A percentile compares a stretch with the other conserved stretches of the same genome.
These are phyloP conservation scores for Amesomyces nigricolor DNA, from an alignment of 2,329 filamentous ascomycete genomes.

Conservation along the genomic window DNA sequence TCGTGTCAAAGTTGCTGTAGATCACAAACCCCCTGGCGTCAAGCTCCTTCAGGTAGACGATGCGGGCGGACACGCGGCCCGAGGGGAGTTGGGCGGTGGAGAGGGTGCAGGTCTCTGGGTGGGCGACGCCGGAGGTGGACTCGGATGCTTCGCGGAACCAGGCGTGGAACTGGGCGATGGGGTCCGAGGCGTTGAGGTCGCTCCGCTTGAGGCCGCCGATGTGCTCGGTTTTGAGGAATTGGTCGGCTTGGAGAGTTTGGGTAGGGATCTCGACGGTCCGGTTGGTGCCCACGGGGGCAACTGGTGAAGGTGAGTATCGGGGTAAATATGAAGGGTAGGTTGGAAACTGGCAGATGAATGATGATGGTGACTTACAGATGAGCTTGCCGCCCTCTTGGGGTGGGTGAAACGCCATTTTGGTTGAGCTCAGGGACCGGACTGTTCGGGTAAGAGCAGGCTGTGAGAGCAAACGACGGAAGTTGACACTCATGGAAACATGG, in stretches of 20 bases:
- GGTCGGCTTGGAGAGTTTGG: conserved; percentile 60
- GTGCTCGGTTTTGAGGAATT: conserved; percentile 56
- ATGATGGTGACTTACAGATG: conserved; percentile 39
- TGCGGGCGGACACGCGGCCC: conserved; percentile 75
- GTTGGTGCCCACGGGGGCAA: conserved; percentile 28
- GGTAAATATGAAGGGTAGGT: too few relatives aligned
- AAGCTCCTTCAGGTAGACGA: conserved; percentile 94
- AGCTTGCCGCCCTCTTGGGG: conserved; percentile 39
- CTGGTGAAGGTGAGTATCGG: conserved; percentile 16
- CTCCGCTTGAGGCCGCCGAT: conserved; percentile 52
- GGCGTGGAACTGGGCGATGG: conserved; percentile 76
- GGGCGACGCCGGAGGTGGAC: conserved; percentile 45
- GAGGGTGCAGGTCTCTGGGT: conserved; percentile 84
- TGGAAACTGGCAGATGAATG: too few relatives aligned
- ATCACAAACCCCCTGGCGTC: conserved; percentile 79
- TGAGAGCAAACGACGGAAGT: neutral
- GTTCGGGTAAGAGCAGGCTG: neutral
- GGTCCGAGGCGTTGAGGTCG: conserved; percentile 57
- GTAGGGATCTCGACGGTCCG: conserved; percentile 60
- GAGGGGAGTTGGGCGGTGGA: conserved; percentile 79
- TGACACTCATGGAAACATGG: conserved; percentile 4
- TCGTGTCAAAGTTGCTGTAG: conserved; percentile 88
- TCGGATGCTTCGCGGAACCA: conserved; percentile 77
- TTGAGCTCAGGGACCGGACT: neutral
- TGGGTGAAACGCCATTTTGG: conserved; percentile 41